Evolutionary conservation across 2,329 filamentous ascomycete species (phyloP).

Genomic region (Penicillium occitanis): DNA sequence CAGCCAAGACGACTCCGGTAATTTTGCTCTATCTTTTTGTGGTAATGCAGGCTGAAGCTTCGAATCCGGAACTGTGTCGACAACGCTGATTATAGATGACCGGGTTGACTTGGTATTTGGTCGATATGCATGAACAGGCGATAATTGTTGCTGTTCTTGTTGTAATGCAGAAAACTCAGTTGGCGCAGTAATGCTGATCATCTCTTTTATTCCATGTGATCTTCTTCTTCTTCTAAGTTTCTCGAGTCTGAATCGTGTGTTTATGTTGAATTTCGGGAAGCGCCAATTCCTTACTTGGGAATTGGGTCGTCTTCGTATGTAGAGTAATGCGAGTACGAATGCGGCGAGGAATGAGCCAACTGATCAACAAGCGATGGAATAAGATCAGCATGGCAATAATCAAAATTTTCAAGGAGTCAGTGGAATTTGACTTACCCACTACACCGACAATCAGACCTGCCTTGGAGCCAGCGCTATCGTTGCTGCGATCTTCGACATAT

Average conservation of each 20-base stretch:
- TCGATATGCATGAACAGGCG: not conserved
- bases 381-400: not conserved
- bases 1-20: slow-evolving; percentile 1
- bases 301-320: not conserved
- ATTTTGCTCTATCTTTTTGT: not conserved
- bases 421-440: not conserved
- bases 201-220: slow-evolving; percentile 1
- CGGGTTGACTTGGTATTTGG: not conserved
- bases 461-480: not conserved
- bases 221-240: not conserved
- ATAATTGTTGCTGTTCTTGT: not conserved
- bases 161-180: not conserved
- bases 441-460: slow-evolving; percentile 2
- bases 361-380: not conserved
- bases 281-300: not conserved
- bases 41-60: not conserved
- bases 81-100: not conserved
- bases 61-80: not conserved
- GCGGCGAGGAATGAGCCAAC: not conserved
- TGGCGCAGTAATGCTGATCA: not conserved
- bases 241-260: not conserved
- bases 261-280: not conserved
- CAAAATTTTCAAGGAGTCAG: not conserved
- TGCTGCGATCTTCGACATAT: not conserved
- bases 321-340: not conserved